Evolutionary conservation across 2,329 filamentous ascomycete genomes (phyloP), one percentile per base, ranked within the genome.

Genomic region (Chalaropsis ovoidea): DNA sequence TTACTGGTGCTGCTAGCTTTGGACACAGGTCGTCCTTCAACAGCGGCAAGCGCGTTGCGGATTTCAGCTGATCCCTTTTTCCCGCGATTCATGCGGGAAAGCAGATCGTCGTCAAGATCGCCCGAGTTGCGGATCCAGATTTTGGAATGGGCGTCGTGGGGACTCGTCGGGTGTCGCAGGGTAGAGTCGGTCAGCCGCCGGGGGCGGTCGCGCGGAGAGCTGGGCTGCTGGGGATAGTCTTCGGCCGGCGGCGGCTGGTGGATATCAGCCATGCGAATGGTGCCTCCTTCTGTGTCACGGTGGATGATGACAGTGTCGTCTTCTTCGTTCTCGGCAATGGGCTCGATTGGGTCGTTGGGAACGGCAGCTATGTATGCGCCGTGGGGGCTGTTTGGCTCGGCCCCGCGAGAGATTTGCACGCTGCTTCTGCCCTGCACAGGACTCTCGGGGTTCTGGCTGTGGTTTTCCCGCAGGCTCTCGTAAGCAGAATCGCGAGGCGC

Each of bases 81-180:
- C 7, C 63, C 56, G 22, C 72, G 73, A 56, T 75, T 75, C 71
- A 79, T 77, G 60, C 76, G 77, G 1, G 77, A 75, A 19, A 84
- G 75, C 8, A 84, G 74, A 1, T 79, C 77, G 67, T 83, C 81
- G 67, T 84, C 81, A 1, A 83, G 76, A 43, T 83, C 81, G 0
- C 78, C 77, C 58, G 27, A 7, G 22, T 56, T 31, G 17, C 52
- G 24, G 15, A 82, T 81, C 82, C 82, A 85, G 68, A 81, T 49
- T 27, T 19, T 17, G 24, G 24, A 8, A 13, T 41, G 75, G 75
- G 61, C 72, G 71, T 10, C 75, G 43, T 27, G 22, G 15, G 63
- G 52, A 7, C 45, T 63, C 35, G 49, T 42, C 7, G 63, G 68
- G 17, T 54, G 13, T 4, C 41, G 22, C 8, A 43, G 8, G 7